Evolutionary conservation across 306 rosid genomes (phyloP).

Genomic region (Neltuma alba): DNA sequence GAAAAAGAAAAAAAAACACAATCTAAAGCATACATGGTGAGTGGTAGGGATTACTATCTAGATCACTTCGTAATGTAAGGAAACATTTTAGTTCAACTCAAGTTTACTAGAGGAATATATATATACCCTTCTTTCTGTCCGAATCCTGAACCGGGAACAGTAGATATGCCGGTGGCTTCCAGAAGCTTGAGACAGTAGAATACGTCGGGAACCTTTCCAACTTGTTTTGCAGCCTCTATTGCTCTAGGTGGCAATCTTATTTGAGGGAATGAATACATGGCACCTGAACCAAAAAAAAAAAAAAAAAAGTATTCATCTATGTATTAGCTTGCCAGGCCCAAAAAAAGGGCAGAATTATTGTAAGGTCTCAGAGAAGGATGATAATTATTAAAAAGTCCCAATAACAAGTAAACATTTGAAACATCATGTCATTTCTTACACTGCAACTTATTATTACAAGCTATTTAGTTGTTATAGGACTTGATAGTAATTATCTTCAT

Average conservation of each 20-base stretch:
- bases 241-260: conserved; percentile 86
- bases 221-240: conserved; percentile 74
- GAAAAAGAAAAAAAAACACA: too few species aligned
- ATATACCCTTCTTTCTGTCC: conserved; percentile 98
- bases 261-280: conserved; percentile 99
- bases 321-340: conserved; percentile 1
- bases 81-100: not conserved
- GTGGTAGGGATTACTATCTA: not conserved
- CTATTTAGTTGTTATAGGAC: too few species aligned
- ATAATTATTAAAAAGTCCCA: too few species aligned
- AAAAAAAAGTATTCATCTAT: conserved; percentile 20
- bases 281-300: conserved; percentile 74
- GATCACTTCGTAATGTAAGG: not conserved
- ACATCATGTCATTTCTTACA: too few species aligned
- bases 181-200: conserved; percentile 93
- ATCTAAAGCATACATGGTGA: not conserved
- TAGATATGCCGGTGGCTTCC: conserved; percentile 99
- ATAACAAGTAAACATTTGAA: too few species aligned
- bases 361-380: too few species aligned
- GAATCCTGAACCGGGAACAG: conserved; percentile 99
- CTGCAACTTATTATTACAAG: too few species aligned
- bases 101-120: not conserved
- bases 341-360: conserved; percentile 5
- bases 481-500: too few species aligned
- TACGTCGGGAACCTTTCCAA: conserved; percentile 93